These are phyloP conservation scores for Podila epigama DNA, from an alignment of 192 early-diverging fungal genomes.

Conservation along the genomic window DNA sequence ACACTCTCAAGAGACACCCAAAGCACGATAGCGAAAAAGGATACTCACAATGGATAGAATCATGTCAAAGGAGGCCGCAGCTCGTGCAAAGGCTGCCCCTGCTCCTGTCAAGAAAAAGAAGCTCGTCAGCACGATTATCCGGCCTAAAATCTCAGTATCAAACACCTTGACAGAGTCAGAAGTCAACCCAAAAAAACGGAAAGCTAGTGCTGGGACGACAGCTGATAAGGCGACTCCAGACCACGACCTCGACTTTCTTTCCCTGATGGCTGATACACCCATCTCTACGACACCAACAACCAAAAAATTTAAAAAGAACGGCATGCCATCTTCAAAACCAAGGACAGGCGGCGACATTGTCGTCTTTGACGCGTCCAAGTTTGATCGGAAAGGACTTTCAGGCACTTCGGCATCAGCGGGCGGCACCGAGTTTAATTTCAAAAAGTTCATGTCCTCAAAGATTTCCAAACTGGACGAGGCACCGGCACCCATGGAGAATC, in stretches of 20 bases:
- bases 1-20: neutral
- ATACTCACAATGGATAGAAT: conserved; percentile 21
- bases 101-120: conserved; percentile 34
- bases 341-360: conserved; percentile 25
- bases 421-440: conserved; percentile 29
- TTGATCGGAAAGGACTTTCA: conserved; percentile 22
- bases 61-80: conserved; percentile 28
- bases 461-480: conserved; percentile 43
- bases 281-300: neutral
- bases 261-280: conserved; percentile 7
- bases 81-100: conserved; percentile 38
- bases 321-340: conserved; percentile 21
- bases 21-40: neutral
- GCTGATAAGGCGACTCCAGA: conserved; percentile 6
- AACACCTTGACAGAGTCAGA: neutral
- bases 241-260: conserved; percentile 42
- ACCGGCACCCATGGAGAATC: conserved; percentile 33
- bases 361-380: conserved; percentile 39
- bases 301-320: conserved; percentile 12
- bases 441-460: conserved; percentile 50
- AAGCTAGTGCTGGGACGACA: neutral
- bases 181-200: conserved; percentile 22
- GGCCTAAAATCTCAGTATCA: conserved; percentile 3
- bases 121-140: conserved; percentile 22
- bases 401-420: conserved; percentile 2